Base-by-base conservation (phyloP, 768 basidiomycete genomes). In the Leucocoprinus birnbaumii region DNA sequence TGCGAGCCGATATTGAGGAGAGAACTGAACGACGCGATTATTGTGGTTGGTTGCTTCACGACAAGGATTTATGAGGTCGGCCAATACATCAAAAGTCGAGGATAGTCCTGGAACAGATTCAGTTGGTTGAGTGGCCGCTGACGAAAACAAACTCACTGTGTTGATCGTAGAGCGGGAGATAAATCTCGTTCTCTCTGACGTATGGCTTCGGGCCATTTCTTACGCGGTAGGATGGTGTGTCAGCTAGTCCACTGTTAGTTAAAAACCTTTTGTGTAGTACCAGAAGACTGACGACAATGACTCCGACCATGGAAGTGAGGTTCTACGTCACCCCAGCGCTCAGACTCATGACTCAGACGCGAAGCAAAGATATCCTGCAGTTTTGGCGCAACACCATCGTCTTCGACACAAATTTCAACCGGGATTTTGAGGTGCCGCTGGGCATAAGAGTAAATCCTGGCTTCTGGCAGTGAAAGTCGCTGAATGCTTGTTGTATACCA, bases 401-500 rank as follows among this genome's bases (percentile, higher is more conserved):
- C 57, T 11, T 53, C 46, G 8, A 58, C 42, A 57, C 75, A 73
- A 53, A 85, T 66, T 31, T 63, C 69, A 48, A 85, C 66, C 11
- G 84, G 81, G 48, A 85, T 72, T 16, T 62, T 59, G 19, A 83
- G 71, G 37, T 70, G 66, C 56, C 72, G 75, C 45, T 70, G 67
- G 41, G 80, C 73, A 61, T 85, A 77, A 5, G 77, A 74, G 38
- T 68, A 67, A 31, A 94, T 85, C 19, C 82, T 79, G 41, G 71
- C 68, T 7, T 77, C 72, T 1, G 95, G 92, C 11, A 97, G 73
- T 0, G 86, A 73, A 14, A 89, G 76, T 24, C 95, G 83, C 64
- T 94, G 81, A 25, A 98, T 96, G 59, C 89, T 90, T 3, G 97
- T 98, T 24, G 89, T 86, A 48, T 76, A 78, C 93, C 94, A 98